Evolutionary conservation across 306 rosid species (phyloP).

Genomic region (Citrullus mucosospermus): DNA sequence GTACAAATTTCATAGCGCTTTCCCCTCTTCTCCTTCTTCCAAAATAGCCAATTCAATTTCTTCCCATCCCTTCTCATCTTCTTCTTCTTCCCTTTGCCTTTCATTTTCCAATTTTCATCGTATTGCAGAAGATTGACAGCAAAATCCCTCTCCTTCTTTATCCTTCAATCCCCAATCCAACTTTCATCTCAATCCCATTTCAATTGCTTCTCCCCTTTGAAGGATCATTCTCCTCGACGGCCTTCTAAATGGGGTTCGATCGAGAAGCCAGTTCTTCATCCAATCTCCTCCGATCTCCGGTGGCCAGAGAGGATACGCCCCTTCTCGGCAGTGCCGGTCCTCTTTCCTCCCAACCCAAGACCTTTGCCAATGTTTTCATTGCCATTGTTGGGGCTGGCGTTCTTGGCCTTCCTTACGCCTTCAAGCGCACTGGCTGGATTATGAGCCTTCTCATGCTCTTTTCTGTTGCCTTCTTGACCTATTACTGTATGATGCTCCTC

Average conservation of each 20-base stretch:
- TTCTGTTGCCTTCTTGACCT: constrained; percentile 26
- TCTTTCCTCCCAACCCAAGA: constrained; percentile 30
- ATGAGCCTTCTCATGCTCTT: constrained; percentile 25
- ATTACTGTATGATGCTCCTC: constrained; percentile 43
- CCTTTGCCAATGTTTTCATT: constrained; percentile 47
- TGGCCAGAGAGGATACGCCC: constrained; percentile 31
- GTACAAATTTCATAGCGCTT: not conserved
- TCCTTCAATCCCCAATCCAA: too few species aligned
- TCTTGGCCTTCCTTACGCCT: constrained; percentile 41
- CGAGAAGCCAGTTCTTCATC: constrained; percentile 26
- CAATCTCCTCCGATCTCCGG: constrained; percentile 4
- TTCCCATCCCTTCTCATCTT: not conserved
- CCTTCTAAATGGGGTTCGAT: constrained; percentile 14
- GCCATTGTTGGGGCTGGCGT: constrained; percentile 48
- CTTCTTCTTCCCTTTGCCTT: not conserved
- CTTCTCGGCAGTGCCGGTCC: constrained; percentile 14
- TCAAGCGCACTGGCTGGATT: constrained; percentile 39
- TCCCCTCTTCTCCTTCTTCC: not conserved
- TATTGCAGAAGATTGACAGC: not conserved
- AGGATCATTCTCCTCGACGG: not conserved
- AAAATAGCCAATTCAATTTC: not conserved
- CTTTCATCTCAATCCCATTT: too few species aligned
- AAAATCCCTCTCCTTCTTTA: not conserved
- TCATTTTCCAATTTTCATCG: not conserved
- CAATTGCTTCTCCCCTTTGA: not conserved